A percentile compares a stretch with the other conserved stretches of the same genome.
These are phyloP conservation scores for Prunus davidiana DNA, from an alignment of 306 rosid genomes.

Conservation along the genomic window DNA sequence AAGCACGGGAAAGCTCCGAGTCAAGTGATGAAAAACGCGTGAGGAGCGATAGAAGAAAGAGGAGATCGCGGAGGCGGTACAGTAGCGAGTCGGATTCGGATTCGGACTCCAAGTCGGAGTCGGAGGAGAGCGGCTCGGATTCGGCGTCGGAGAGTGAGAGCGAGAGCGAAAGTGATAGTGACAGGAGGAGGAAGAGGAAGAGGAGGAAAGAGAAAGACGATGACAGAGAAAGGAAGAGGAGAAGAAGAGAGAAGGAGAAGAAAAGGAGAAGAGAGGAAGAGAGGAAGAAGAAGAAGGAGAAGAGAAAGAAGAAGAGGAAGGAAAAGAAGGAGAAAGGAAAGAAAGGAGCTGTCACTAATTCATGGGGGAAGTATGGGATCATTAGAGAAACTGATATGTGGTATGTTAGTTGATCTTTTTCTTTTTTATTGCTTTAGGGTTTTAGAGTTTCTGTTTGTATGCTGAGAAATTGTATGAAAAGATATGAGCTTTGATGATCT, in stretches of 20 bases:
- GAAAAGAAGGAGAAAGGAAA: constrained; percentile 73
- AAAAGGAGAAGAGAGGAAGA: constrained; percentile 33
- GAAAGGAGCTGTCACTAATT: constrained; percentile 82
- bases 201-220: constrained; percentile 20
- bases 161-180: constrained; percentile 51
- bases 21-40: constrained; percentile 35
- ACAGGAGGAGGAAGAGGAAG: constrained; percentile 38
- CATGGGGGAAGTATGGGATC: constrained; percentile 84
- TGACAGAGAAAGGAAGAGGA: constrained; percentile 20
- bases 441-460: constrained; percentile 14
- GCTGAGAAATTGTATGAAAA: constrained; percentile 16
- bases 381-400: constrained; percentile 98
- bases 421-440: constrained; percentile 7
- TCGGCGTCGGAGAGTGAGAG: constrained; percentile 39
- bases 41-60: constrained; percentile 32
- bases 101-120: constrained; percentile 32
- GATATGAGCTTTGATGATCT: background rate
- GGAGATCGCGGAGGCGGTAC: constrained; percentile 49
- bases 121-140: constrained; percentile 37
- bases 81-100: constrained; percentile 52
- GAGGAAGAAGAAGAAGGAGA: constrained; percentile 33
- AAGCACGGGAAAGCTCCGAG: constrained; percentile 43
- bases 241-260: constrained; percentile 34
- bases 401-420: constrained; percentile 30
- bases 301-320: constrained; percentile 49